phyloP scores from a whole-genome alignment of 441 rosid genomes.

The Syzygium malaccense region DNA sequence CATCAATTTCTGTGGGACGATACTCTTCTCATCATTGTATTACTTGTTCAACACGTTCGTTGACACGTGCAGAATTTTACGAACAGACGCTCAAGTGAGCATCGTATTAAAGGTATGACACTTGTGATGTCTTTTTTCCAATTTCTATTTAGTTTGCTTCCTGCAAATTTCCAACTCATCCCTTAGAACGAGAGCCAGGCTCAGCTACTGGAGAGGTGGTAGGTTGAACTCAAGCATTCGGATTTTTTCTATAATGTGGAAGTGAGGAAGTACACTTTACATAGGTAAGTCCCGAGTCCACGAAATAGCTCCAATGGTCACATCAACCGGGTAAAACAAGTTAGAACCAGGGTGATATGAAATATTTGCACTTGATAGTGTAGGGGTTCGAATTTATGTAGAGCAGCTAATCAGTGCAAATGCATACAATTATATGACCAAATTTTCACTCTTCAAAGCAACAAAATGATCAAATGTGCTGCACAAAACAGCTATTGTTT shows the following conservation, averaged over 20 bases:
- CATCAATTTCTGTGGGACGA: too few species aligned
- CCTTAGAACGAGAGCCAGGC: background rate
- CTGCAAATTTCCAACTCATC: background rate
- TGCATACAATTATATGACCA: background rate
- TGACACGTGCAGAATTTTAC: too few species aligned
- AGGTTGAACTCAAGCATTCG: background rate
- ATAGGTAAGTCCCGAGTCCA: background rate
- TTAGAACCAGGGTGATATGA: background rate
- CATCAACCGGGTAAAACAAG: background rate
- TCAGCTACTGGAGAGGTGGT: background rate
- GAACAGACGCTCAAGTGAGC: too few species aligned
- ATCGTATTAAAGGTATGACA: fast-evolving
- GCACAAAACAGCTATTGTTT: background rate
- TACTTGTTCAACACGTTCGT: too few species aligned
- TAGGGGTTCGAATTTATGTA: background rate
- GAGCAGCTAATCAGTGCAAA: background rate
- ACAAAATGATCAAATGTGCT: background rate
- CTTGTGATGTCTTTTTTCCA: background rate
- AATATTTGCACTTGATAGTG: background rate
- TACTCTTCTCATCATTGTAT: too few species aligned
- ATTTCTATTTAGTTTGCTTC: background rate
- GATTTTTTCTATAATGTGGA: background rate
- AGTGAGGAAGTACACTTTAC: background rate
- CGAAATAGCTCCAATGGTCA: background rate
- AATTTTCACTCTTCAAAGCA: background rate